These are phyloP conservation scores for Aspergillus cejpii DNA, from an alignment of 2,329 filamentous ascomycete genomes.

Conservation along the genomic window DNA sequence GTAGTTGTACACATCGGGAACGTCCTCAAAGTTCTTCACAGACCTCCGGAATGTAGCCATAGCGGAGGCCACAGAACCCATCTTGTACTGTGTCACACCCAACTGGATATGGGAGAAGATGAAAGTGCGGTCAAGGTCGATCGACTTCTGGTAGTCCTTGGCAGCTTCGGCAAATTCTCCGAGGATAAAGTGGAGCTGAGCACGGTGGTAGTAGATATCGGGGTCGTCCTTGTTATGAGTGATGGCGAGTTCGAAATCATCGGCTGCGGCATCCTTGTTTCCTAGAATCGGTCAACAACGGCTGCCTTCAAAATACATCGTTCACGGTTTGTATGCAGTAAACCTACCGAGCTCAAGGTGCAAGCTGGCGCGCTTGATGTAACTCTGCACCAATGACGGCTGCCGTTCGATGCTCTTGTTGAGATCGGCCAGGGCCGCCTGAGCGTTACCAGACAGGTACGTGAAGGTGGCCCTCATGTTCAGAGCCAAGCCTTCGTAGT, in stretches of 20 bases:
- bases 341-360: constrained; percentile 77
- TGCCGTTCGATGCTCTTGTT: constrained; percentile 90
- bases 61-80: constrained; percentile 93
- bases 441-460: constrained; percentile 83
- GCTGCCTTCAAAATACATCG: no score
- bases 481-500: constrained; percentile 83
- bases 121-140: constrained; percentile 89
- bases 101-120: constrained; percentile 99
- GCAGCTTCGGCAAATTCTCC: constrained; percentile 87
- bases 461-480: constrained; percentile 96
- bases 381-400: constrained; percentile 83
- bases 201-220: constrained; percentile 98
- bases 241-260: constrained; percentile 81
- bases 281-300: constrained; percentile 41
- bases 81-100: constrained; percentile 98
- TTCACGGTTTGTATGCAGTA: not conserved
- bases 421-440: constrained; percentile 73
- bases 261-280: constrained; percentile 75
- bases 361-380: constrained; percentile 98
- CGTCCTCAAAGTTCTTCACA: constrained; percentile 96
- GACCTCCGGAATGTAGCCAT: constrained; percentile 97
- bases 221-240: constrained; percentile 81
- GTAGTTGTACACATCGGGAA: constrained; percentile 99
- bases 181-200: constrained; percentile 96
- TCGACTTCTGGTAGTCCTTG: constrained; percentile 98